phyloP scores from a whole-genome alignment of 306 rosid genomes.

The Quercus robur region DNA sequence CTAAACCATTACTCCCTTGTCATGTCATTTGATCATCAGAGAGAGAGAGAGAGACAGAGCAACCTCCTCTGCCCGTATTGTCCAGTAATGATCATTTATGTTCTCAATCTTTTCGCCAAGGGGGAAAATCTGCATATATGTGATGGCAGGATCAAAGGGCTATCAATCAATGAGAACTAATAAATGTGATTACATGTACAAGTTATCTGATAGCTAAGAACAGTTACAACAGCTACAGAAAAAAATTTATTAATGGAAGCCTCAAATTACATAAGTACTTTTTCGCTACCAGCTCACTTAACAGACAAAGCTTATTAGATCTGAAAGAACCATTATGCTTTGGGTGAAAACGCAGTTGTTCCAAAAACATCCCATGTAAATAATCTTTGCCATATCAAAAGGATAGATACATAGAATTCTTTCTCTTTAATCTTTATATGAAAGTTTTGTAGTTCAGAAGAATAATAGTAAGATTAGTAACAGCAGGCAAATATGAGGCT shows the following conservation, averaged over 20 bases:
- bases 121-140: constrained; percentile 67
- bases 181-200: not conserved
- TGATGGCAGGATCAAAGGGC: constrained; percentile 1
- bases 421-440: not conserved
- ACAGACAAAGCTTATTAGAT: not conserved
- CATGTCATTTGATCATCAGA: not conserved
- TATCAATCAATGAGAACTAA: constrained; percentile 1
- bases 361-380: not conserved
- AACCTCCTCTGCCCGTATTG: constrained; percentile 90
- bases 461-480: constrained; percentile 6
- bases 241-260: not conserved
- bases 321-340: not conserved
- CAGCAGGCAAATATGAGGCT: constrained; percentile 12
- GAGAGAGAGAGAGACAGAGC: constrained; percentile 17
- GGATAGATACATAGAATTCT: not conserved
- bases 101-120: constrained; percentile 75
- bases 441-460: not conserved
- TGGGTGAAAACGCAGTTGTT: not conserved
- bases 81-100: constrained; percentile 92
- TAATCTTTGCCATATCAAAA: not conserved
- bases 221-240: not conserved
- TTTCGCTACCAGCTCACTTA: not conserved
- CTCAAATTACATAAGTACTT: not conserved
- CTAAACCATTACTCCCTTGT: not conserved
- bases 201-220: not conserved